A percentile compares a stretch with the other conserved stretches of the same genome.
Conservation (phyloP, 2,329 filamentous ascomycete species). For the Sclerotinia sclerotiorum region DNA sequence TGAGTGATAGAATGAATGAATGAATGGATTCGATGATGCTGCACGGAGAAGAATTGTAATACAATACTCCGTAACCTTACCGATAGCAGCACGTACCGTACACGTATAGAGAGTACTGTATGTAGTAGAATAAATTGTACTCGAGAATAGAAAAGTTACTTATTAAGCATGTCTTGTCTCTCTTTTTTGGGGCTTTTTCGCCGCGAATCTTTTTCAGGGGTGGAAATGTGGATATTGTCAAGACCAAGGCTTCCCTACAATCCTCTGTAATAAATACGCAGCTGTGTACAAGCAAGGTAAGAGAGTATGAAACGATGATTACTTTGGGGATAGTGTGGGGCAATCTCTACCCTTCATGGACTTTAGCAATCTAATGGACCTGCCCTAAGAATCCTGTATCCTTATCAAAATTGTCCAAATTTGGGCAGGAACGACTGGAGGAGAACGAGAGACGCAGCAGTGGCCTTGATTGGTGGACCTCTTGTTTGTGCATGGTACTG, state of each 20-base stretch:
- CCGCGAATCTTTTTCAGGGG: neutral
- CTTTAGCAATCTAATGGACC: neutral
- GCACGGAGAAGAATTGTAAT: neutral
- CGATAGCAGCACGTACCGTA: neutral
- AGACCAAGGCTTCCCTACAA: neutral
- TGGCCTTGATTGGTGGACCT: neutral
- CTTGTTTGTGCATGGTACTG: neutral
- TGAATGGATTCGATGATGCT: neutral
- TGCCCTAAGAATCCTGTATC: neutral
- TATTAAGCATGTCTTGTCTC: neutral
- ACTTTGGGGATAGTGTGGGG: neutral
- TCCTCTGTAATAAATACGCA: neutral
- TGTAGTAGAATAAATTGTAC: neutral
- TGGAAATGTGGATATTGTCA: neutral
- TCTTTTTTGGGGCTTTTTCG: neutral
- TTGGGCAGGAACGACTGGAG: constrained; percentile 3
- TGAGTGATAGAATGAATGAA: neutral
- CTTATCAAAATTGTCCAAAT: constrained; percentile 11
- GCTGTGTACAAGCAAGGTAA: neutral
- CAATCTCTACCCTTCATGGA: neutral
- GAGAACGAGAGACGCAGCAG: neutral
- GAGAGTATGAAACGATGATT: neutral
- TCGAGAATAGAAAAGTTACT: neutral
- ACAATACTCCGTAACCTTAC: neutral
- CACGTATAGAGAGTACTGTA: neutral